phyloP scores from a whole-genome alignment of 2,329 filamentous ascomycete species.

The Talaromyces sp. region DNA sequence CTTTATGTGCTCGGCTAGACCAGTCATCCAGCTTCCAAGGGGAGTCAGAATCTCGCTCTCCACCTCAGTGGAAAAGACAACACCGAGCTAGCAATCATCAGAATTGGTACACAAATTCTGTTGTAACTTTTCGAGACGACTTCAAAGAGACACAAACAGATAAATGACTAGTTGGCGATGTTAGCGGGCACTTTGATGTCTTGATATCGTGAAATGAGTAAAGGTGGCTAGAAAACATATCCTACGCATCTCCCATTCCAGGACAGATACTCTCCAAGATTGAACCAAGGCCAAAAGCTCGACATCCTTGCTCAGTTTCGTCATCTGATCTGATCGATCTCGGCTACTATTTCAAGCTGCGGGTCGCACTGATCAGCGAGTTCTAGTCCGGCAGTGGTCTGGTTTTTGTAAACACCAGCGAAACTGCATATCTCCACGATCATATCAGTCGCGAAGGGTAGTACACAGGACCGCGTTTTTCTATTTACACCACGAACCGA shows the following conservation, averaged over 20 bases:
- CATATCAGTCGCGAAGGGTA: neutral
- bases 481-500: constrained; percentile 1
- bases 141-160: neutral
- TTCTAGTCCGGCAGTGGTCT: neutral
- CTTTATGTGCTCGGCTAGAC: neutral
- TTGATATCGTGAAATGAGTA: neutral
- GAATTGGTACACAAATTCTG: neutral
- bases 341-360: neutral
- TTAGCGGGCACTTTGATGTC: neutral
- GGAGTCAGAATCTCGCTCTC: neutral
- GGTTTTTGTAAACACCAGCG: neutral
- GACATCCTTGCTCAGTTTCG: neutral
- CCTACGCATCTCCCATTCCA: neutral
- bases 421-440: neutral
- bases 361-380: neutral
- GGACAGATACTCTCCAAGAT: neutral
- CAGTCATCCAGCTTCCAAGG: neutral
- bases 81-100: neutral
- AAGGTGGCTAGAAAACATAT: neutral
- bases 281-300: neutral
- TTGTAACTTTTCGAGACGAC: neutral
- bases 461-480: neutral
- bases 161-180: neutral
- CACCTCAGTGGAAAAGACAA: neutral
- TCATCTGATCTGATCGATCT: neutral